Base-by-base conservation (phyloP, 1,284 basidiomycete species). In the Sphaerobolus stellatus region DNA sequence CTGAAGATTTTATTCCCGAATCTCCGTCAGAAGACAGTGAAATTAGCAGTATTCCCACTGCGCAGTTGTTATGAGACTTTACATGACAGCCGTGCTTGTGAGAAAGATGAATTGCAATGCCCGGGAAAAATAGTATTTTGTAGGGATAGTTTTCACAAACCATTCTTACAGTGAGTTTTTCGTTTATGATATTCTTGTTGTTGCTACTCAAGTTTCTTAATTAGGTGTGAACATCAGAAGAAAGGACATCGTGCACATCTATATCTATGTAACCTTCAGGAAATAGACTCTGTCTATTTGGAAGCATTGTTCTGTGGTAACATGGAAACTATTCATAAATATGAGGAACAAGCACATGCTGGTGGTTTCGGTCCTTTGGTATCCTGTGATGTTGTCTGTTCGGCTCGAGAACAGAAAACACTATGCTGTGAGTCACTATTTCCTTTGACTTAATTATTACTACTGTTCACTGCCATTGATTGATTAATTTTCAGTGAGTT, bases 221-320 rank as follows among this genome's bases (percentile, higher is more conserved):
- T 44, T 33, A 60, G 58, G 33, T 61, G 61, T 40, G 31, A 61
- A 34, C 45, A 55, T 45, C 57, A 49, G 3, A 53, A 33, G 11
- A 36, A 22, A 16, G 50, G 33, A 2, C 33, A 60, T 22, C 31
- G 5, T 5, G 53, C 54, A 1, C 64, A 66, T 30, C 49, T 66
- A 5, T 50, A 65, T 27, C 28, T 67, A 5, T 43, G 28, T 5
- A 64, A 60, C 27, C 50, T 67, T 1, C 53, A 66, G 20, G 64
- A 66, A 25, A 64, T 58, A 40, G 56, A 66, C 11, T 53, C 50
- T 5, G 1, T 33, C 1, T 68, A 68, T 40, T 53, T 68, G 0
- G 8, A 16, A 20, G 62, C 61, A 4, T 48, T 67, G 2, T 33
- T 68, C 14, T 2, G 49, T 1, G 53, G 24, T 34, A 30, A 46